Conservation (phyloP, 2,329 filamentous ascomycete species). For the Helotiales sp. region DNA sequence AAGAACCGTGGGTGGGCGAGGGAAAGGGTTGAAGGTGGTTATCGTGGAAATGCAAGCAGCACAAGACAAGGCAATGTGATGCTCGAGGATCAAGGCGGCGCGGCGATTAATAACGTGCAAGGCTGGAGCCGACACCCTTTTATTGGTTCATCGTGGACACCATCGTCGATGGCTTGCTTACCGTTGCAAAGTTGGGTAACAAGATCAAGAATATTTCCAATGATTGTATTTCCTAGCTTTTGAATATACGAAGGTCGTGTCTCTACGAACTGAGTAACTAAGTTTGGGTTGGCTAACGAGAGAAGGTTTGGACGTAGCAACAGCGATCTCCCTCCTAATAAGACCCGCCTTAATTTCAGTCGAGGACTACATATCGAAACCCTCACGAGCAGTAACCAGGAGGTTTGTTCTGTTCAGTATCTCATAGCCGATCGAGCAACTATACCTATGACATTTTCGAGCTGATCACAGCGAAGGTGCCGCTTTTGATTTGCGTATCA, state of each 20-base stretch:
- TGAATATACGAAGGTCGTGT: background rate
- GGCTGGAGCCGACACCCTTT: constrained; percentile 1
- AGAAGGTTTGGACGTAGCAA: background rate
- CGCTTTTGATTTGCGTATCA: no score
- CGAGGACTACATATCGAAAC: background rate
- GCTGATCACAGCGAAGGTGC: no score
- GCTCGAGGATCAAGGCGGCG: background rate
- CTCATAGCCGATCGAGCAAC: no score
- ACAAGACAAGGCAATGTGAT: background rate
- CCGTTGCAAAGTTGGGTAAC: background rate
- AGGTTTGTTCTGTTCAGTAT: no score
- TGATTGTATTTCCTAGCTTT: background rate
- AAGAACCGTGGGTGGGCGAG: background rate
- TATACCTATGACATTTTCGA: no score
- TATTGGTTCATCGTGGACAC: background rate
- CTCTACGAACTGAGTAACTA: no score
- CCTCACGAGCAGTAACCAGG: no score
- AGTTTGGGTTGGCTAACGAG: background rate
- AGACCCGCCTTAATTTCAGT: background rate
- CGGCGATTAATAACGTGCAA: background rate
- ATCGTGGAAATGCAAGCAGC: background rate
- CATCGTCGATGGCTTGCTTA: constrained; percentile 11
- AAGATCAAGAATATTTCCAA: background rate
- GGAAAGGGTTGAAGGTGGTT: background rate
- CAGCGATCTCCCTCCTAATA: background rate